These are phyloP conservation scores for Cunninghamia lanceolata DNA, from an alignment of 75 land plant genomes.

Conservation along the genomic window DNA sequence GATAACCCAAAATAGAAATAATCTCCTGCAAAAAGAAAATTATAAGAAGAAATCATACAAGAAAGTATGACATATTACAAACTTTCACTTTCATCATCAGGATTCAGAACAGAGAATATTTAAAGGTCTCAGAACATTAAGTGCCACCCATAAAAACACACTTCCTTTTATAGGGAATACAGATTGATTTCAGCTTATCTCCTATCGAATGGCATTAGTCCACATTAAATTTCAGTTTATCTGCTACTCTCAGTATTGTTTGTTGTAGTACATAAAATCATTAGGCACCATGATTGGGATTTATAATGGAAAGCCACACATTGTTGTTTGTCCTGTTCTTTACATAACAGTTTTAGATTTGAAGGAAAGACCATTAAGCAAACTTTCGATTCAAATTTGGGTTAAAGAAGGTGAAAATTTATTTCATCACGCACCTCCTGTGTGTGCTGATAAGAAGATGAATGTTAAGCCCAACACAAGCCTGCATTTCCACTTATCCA, in stretches of 20 bases:
- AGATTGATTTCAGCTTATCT: neutral
- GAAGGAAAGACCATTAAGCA: neutral
- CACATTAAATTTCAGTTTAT: too few species aligned
- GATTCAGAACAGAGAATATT: neutral
- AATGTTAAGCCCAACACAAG: neutral
- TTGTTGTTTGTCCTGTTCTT: too few species aligned
- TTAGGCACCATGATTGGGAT: neutral
- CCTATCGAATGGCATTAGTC: neutral
- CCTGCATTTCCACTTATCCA: constrained; percentile 2
- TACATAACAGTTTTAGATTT: too few species aligned
- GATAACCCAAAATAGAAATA: neutral
- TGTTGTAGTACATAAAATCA: neutral
- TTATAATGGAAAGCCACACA: too few species aligned
- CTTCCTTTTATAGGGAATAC: too few species aligned
- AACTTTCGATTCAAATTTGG: too few species aligned
- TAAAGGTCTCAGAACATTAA: neutral
- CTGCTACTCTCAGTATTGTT: neutral
- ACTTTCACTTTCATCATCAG: neutral
- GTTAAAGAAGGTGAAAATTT: neutral
- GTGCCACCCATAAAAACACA: neutral
- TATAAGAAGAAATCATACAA: neutral
- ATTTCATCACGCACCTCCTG: neutral
- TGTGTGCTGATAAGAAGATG: neutral
- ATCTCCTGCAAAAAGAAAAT: too few species aligned
- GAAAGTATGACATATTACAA: neutral